Evolutionary conservation across 179 eudicot species (phyloP).

Genomic region (Heliamphora pulchella): DNA sequence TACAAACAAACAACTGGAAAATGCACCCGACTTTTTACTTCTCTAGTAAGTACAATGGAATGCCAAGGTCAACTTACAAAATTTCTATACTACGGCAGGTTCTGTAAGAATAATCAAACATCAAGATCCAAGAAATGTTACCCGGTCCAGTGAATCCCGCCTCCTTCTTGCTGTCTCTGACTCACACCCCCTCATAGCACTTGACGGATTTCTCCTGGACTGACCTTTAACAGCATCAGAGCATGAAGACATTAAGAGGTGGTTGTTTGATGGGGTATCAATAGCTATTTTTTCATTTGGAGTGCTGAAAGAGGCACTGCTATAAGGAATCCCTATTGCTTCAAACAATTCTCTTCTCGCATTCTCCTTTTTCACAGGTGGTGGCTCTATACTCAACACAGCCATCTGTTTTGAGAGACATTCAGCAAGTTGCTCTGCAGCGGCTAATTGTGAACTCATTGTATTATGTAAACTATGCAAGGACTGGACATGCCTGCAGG

Average conservation of each 20-base stretch:
- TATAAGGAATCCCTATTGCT: conserved; percentile 66
- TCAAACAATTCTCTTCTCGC: conserved; percentile 75
- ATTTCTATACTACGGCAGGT: neutral
- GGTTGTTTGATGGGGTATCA: conserved; percentile 33
- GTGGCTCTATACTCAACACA: conserved; percentile 51
- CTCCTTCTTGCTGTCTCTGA: conserved; percentile 79
- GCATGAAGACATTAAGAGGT: conserved; percentile 25
- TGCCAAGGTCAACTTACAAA: neutral
- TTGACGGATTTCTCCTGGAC: conserved; percentile 40
- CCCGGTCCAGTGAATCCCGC: conserved; percentile 79
- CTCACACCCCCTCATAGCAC: conserved; percentile 40
- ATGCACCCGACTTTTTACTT: neutral
- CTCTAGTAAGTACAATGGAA: neutral
- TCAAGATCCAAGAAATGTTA: conserved; percentile 23
- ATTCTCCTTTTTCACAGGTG: conserved; percentile 36
- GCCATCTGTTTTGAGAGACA: conserved; percentile 77
- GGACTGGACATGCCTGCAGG: conserved; percentile 61
- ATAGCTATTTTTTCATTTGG: conserved; percentile 30
- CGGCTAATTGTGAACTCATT: conserved; percentile 66
- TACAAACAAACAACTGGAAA: neutral
- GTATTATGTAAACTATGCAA: conserved; percentile 68
- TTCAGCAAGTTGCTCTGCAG: conserved; percentile 87
- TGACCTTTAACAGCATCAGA: conserved; percentile 32
- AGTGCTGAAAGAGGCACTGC: conserved; percentile 40
- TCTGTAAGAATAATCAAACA: neutral